phyloP scores from a whole-genome alignment of 371 early-diverging fungal species.

The Mortierella sp. region DNA sequence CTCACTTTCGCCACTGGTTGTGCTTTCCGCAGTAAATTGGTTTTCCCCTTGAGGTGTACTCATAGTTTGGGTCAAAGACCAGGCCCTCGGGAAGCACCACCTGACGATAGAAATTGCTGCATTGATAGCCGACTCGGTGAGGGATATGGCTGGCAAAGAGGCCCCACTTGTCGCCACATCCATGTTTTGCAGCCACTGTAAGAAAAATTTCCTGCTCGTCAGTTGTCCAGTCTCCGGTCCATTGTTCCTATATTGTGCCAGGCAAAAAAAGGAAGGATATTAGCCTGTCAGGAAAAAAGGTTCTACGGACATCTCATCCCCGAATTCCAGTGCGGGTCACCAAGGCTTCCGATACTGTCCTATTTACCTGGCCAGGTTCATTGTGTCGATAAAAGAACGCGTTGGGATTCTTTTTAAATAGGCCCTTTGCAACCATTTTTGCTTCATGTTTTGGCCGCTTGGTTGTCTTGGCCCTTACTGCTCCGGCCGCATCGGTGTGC shows the following conservation, averaged over 20 bases:
- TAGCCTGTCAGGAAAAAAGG: background rate
- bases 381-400: constrained; percentile 83
- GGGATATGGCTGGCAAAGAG: constrained; percentile 82
- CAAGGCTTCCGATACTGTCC: background rate
- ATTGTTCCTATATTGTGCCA: constrained; percentile 66
- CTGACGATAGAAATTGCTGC: constrained; percentile 83
- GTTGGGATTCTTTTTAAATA: constrained; percentile 83
- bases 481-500: background rate
- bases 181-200: constrained; percentile 65
- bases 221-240: constrained; percentile 81
- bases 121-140: constrained; percentile 83
- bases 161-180: constrained; percentile 82
- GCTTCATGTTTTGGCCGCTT: constrained; percentile 52
- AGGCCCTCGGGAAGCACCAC: constrained; percentile 74
- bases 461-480: constrained; percentile 19
- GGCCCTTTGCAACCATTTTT: constrained; percentile 66
- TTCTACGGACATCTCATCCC: background rate
- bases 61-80: constrained; percentile 79
- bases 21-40: constrained; percentile 55
- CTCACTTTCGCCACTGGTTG: constrained; percentile 43
- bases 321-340: background rate
- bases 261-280: background rate
- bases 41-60: constrained; percentile 50
- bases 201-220: constrained; percentile 73
- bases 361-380: constrained; percentile 74